phyloP scores from a whole-genome alignment of 2,329 filamentous ascomycete genomes.

The Penicillium sp. region DNA sequence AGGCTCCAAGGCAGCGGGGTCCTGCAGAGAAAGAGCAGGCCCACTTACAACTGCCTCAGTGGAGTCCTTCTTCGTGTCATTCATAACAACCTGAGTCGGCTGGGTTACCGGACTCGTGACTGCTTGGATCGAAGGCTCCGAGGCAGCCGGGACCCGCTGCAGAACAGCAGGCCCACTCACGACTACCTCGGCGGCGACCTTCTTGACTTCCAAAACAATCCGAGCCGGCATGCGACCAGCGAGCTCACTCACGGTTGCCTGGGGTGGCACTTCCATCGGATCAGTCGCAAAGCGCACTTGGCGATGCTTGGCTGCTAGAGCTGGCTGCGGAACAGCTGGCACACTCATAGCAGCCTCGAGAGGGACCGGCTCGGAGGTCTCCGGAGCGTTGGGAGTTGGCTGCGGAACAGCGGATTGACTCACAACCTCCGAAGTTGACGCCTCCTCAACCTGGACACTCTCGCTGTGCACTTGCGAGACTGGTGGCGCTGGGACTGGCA shows the following conservation, averaged over 20 bases:
- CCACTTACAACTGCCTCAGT: background rate
- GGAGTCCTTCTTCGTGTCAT: background rate
- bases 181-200: background rate
- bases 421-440: background rate
- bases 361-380: background rate
- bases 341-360: background rate
- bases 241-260: background rate
- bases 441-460: background rate
- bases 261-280: background rate
- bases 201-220: background rate
- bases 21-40: background rate
- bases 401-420: background rate
- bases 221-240: background rate
- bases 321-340: background rate
- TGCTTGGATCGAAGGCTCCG: background rate
- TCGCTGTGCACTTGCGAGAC: background rate
- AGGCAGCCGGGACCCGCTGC: background rate
- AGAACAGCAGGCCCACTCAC: background rate
- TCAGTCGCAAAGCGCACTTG: background rate
- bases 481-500: too few species aligned
- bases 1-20: background rate
- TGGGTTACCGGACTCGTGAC: background rate
- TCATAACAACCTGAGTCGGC: background rate
- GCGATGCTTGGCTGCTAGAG: background rate
- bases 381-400: background rate